Percentiles rank a stretch among this genome's conserved stretches.
phyloP scores from a whole-genome alignment of 2,329 filamentous ascomycete genomes.

The Exophiala calicioides region DNA sequence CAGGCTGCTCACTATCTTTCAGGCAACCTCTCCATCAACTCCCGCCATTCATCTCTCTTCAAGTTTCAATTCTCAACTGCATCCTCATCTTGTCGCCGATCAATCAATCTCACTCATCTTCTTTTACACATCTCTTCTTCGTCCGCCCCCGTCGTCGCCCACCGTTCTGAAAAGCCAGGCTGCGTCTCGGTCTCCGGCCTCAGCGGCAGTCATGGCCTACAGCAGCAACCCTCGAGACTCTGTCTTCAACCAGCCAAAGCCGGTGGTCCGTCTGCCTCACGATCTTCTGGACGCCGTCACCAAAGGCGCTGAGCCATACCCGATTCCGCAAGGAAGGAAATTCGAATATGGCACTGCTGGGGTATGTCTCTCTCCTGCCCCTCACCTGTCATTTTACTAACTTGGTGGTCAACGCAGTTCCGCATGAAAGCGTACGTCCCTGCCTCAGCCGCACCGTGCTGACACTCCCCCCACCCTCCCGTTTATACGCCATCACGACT shows the following conservation, averaged over 20 bases:
- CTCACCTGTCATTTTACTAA: conserved; percentile 23
- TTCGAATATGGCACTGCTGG: conserved; percentile 64
- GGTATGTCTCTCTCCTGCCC: conserved; percentile 46
- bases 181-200: not conserved
- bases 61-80: no score
- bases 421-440: conserved; percentile 67
- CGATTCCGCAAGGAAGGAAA: conserved; percentile 51
- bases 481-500: conserved; percentile 34
- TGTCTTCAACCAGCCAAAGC: conserved; percentile 32
- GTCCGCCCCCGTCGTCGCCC: not conserved
- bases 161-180: no score
- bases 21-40: not conserved
- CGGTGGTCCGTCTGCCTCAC: conserved; percentile 28
- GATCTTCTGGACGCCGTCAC: conserved; percentile 47
- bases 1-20: not conserved
- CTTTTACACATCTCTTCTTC: no score
- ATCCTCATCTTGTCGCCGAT: not conserved
- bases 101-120: no score
- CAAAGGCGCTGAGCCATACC: conserved; percentile 50
- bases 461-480: conserved; percentile 34
- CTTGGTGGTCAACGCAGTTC: conserved; percentile 50
- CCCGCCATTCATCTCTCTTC: not conserved
- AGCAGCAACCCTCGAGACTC: conserved; percentile 25
- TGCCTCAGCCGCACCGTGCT: conserved; percentile 29
- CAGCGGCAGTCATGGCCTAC: conserved; percentile 18